A percentile compares a stretch with the other conserved stretches of the same genome.
Conservation (phyloP, 2,329 filamentous ascomycete species). For the Fusarium guadeloupense region DNA sequence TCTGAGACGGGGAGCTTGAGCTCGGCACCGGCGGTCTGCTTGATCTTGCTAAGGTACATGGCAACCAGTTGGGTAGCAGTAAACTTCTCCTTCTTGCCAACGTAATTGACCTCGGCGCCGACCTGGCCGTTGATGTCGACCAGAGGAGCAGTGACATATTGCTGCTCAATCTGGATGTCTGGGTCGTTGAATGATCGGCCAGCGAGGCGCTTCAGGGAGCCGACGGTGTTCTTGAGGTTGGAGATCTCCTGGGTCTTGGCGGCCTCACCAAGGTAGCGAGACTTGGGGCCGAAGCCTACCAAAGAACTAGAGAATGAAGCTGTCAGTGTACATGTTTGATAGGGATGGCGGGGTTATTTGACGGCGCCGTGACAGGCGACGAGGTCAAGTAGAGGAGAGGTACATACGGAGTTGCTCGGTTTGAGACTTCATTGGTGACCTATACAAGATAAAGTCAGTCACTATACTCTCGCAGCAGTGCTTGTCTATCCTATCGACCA, state of each 20-base stretch:
- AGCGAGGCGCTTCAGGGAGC: slow-evolving; percentile 89
- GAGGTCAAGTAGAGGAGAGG: slow-evolving; percentile 7
- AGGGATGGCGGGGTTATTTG: slow-evolving; percentile 21
- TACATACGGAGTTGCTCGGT: slow-evolving; percentile 95
- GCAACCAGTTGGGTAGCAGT: slow-evolving; percentile 91
- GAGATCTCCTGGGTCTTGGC: slow-evolving; percentile 99
- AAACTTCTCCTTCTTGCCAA: slow-evolving; percentile 95
- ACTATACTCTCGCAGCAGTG: neutral
- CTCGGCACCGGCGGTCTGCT: slow-evolving; percentile 85
- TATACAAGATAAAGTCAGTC: slow-evolving; percentile 52
- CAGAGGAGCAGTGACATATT: slow-evolving; percentile 86
- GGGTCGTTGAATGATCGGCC: slow-evolving; percentile 89
- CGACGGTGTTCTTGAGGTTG: slow-evolving; percentile 99
- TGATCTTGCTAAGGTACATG: slow-evolving; percentile 97
- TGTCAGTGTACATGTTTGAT: slow-evolving; percentile 40
- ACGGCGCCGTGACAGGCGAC: slow-evolving; percentile 11
- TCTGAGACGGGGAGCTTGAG: slow-evolving; percentile 91
- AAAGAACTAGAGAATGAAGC: slow-evolving; percentile 70
- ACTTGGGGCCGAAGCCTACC: slow-evolving; percentile 94
- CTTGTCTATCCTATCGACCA: slow-evolving; percentile 11
- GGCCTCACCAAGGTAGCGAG: slow-evolving; percentile 90
- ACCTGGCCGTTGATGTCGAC: slow-evolving; percentile 94
- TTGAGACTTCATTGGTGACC: slow-evolving; percentile 99
- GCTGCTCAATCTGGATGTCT: slow-evolving; percentile 91
- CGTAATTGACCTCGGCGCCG: slow-evolving; percentile 90